Percentiles rank a stretch among this genome's conserved stretches.
These are phyloP conservation scores for Sungouiella thailandica DNA, from an alignment of 805 yeast genomes.

Conservation along the genomic window DNA sequence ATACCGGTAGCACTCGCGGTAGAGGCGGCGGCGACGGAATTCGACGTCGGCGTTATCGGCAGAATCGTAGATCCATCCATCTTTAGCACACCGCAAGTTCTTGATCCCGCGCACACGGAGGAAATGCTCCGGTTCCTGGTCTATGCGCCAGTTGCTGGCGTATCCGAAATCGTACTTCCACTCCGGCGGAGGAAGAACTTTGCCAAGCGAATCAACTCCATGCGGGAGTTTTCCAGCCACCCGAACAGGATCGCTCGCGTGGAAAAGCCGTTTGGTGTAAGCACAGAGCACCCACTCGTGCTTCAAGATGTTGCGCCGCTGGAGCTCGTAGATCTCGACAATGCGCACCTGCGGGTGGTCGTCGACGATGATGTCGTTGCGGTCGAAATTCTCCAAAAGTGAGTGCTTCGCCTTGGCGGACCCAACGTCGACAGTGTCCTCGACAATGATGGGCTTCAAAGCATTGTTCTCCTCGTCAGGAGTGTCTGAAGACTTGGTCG, in stretches of 20 bases:
- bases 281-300: slow-evolving; percentile 57
- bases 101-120: slow-evolving; percentile 37
- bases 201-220: slow-evolving; percentile 52
- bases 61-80: slow-evolving; percentile 46
- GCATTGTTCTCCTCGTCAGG: neutral
- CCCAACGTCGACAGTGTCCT: no score
- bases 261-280: slow-evolving; percentile 55
- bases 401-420: neutral
- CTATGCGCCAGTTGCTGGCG: slow-evolving; percentile 62
- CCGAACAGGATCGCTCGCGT: slow-evolving; percentile 37
- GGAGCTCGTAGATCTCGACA: slow-evolving; percentile 79
- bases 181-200: slow-evolving; percentile 60
- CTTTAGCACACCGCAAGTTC: no score
- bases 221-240: slow-evolving; percentile 52
- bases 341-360: slow-evolving; percentile 53
- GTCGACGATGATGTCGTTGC: slow-evolving; percentile 60
- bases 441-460: no score
- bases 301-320: slow-evolving; percentile 56
- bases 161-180: slow-evolving; percentile 63
- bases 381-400: slow-evolving; percentile 21
- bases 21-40: slow-evolving; percentile 56
- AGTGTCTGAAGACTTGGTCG: no score
- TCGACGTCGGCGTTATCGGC: slow-evolving; percentile 35
- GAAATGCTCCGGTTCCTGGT: slow-evolving; percentile 50
- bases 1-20: slow-evolving; percentile 48